Base-by-base conservation (phyloP, 2,329 filamentous ascomycete genomes). In the Arthrinium puccinioides region DNA sequence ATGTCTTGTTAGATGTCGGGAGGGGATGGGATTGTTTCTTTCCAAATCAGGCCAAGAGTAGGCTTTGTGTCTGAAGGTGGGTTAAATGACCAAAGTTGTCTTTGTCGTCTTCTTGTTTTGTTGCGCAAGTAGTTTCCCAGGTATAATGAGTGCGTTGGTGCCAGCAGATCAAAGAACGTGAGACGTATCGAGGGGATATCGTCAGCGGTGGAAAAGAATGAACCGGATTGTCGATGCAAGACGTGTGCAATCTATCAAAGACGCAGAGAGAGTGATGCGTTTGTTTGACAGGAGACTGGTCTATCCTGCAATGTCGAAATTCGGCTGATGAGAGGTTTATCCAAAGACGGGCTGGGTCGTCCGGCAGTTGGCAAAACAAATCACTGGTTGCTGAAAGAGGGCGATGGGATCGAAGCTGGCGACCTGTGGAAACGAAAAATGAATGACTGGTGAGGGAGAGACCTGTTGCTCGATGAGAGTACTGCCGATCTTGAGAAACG, bases 181-280 rank as follows among this genome's bases (percentile, higher is more conserved):
- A 23, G 24, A 29, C 24, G 30, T 14, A 28, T 18, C 23, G 21
- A 23, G 15, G 16, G 19, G 38, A 26, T 36, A 19, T 36, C 33
- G 33, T 25, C 23, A 16, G 24, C 20, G 21, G 26, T 20, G 25
- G 20, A 16, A 18, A 24, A 15, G 31, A 14, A 14, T 18, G 20
- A 35, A n/a, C 15, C 23, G n/a, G 10, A 6, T 5, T 27, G 18
- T 32, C 14, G 28, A 18, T 20, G 35, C 21, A 25, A 20, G 35
- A 18, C 39, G 41, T 36, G 46, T 38, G 43, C 44, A 45, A 48
- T 53, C 50, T 54, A 45, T 54, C 52, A 50, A 54, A 54, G 53
- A 56, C 53, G 48, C 49, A 43, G 30, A 50, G 44, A 27, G 45
- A 51, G 42, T 47, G 48, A 45, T 46, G 49, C 42, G 45, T 37